A percentile compares a stretch with the other conserved stretches of the same genome.
Evolutionary conservation across 306 rosid species (phyloP).

Genomic region (Myrica gale): DNA sequence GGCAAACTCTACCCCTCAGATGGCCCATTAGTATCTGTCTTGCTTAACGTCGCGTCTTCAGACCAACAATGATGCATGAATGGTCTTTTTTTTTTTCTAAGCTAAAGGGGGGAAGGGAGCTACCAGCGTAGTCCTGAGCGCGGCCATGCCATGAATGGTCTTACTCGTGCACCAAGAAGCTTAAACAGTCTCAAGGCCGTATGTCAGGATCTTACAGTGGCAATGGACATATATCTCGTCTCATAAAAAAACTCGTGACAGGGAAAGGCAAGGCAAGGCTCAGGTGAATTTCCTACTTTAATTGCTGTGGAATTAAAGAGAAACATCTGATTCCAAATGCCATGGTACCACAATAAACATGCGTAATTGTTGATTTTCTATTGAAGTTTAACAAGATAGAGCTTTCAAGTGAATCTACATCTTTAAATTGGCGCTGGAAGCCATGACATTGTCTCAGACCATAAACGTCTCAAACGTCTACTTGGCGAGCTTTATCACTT

Average conservation of each 20-base stretch:
- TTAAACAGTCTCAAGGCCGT: not conserved
- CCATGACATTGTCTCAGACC: constrained; percentile 10
- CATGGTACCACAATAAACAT: not conserved
- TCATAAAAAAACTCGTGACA: not conserved
- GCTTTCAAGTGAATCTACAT: constrained; percentile 59
- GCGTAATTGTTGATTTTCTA: not conserved
- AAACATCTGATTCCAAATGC: not conserved
- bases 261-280: not conserved
- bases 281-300: not conserved
- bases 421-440: constrained; percentile 36
- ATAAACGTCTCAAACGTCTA: constrained; percentile 53
- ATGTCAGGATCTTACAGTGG: not conserved
- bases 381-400: constrained; percentile 20
- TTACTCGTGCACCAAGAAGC: not conserved
- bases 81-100: no score
- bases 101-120: no score
- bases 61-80: no score
- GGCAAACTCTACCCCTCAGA: not conserved
- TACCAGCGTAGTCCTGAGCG: no score
- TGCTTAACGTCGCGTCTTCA: no score
- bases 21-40: not conserved
- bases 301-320: not conserved
- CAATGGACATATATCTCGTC: not conserved
- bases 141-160: not conserved
- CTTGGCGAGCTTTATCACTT: constrained; percentile 63